Conservation (phyloP, 2,329 filamentous ascomycete genomes). For the Thielaviopsis populi region DNA sequence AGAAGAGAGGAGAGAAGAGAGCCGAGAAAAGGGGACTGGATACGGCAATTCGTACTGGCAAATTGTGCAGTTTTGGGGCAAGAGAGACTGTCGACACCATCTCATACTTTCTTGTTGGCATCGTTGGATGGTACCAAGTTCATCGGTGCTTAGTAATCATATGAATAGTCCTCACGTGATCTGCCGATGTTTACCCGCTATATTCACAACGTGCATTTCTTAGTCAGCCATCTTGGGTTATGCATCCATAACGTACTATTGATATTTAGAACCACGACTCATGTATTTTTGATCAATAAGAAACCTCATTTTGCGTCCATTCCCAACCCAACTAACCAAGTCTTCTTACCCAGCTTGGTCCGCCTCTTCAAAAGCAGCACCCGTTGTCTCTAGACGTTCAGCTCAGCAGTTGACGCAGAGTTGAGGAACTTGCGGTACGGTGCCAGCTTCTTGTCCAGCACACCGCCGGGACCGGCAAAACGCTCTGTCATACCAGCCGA, state of each 20-base stretch:
- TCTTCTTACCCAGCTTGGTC: not conserved
- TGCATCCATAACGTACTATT: too few relatives aligned
- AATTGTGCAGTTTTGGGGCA: not conserved
- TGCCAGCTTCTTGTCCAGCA: constrained; percentile 26
- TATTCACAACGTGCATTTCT: not conserved
- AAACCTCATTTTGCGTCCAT: too few relatives aligned
- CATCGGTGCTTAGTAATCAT: not conserved
- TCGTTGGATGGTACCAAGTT: not conserved
- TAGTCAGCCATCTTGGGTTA: not conserved
- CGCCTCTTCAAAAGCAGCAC: not conserved
- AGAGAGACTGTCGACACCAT: not conserved
- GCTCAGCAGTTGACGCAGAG: constrained; percentile 24
- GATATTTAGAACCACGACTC: too few relatives aligned
- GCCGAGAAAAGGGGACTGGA: too few relatives aligned
- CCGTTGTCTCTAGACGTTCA: constrained; percentile 24
- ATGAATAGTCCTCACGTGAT: too few relatives aligned
- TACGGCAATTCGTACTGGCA: not conserved
- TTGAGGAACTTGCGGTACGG: constrained; percentile 27
- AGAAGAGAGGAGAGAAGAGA: not conserved
- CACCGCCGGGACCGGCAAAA: constrained; percentile 29
- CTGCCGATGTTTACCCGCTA: not conserved
- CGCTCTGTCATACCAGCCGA: constrained; percentile 32
- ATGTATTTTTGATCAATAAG: too few relatives aligned
- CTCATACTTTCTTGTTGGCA: not conserved
- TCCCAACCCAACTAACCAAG: not conserved